phyloP scores from a whole-genome alignment of 2,329 filamentous ascomycete genomes.

The Magnaporthiopsis poae region DNA sequence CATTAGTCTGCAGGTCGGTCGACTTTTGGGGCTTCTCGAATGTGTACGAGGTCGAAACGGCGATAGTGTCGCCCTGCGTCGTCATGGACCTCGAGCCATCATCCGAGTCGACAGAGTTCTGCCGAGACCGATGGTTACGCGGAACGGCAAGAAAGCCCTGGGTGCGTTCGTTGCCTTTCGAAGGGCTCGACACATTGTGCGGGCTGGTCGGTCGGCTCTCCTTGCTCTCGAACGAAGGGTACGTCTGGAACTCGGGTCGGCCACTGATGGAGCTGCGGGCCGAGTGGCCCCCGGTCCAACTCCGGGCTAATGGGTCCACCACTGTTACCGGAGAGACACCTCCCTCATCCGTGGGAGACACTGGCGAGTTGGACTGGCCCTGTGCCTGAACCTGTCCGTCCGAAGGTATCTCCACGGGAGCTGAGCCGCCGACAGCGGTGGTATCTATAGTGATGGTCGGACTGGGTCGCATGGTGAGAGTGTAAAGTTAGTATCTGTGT shows the following conservation, averaged over 20 bases:
- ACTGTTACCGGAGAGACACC: conserved; percentile 29
- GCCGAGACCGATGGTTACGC: conserved; percentile 48
- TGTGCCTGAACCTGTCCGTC: conserved; percentile 19
- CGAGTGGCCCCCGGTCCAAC: conserved; percentile 14
- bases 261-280: conserved; percentile 10
- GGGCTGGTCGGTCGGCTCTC: conserved; percentile 61
- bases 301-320: conserved; percentile 21
- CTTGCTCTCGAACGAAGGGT: conserved; percentile 55
- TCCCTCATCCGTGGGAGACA: conserved; percentile 28
- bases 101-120: conserved; percentile 61
- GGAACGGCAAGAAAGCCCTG: conserved; percentile 57
- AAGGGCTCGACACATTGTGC: conserved; percentile 58
- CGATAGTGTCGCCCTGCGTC: conserved; percentile 50
- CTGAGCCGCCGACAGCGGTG: conserved; percentile 26
- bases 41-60: conserved; percentile 36
- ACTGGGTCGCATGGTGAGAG: conserved; percentile 20
- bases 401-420: conserved; percentile 20
- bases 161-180: conserved; percentile 35
- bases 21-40: conserved; percentile 29
- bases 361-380: conserved; percentile 22
- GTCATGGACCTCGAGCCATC: conserved; percentile 49
- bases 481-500: conserved; percentile 12
- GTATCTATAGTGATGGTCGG: conserved; percentile 48
- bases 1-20: conserved; percentile 28
- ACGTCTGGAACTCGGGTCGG: conserved; percentile 37